phyloP scores from a whole-genome alignment of 1,284 basidiomycete genomes.

The Ganoderma resinaceum region DNA sequence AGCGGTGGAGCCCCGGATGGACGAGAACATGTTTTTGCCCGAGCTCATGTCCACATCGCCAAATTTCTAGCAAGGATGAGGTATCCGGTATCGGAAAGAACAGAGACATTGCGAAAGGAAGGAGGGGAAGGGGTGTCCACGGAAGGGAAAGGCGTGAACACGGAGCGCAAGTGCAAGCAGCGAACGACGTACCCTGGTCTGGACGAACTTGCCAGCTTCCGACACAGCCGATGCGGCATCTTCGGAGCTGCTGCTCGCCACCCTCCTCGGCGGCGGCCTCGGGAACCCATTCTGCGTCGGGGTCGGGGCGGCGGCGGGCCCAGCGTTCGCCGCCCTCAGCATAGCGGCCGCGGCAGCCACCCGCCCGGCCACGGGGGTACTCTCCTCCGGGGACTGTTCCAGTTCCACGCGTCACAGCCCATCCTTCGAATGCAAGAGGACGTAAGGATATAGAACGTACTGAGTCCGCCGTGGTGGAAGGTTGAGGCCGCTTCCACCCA shows the following conservation, averaged over 20 bases:
- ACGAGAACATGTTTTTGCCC: conserved; percentile 55
- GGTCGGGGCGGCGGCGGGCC: conserved; percentile 8
- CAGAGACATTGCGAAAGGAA: background rate
- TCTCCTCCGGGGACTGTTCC: background rate
- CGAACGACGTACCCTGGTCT: conserved; percentile 40
- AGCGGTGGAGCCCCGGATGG: conserved; percentile 49
- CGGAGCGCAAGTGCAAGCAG: background rate
- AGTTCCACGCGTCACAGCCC: background rate
- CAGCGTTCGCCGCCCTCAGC: conserved; percentile 26
- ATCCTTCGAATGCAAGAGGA: background rate
- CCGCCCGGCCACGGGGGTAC: conserved; percentile 29
- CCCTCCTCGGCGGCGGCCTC: conserved; percentile 36
- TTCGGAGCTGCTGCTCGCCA: conserved; percentile 27
- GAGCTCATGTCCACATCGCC: conserved; percentile 67
- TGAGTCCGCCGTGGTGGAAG: conserved; percentile 19
- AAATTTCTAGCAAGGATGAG: conserved; percentile 53
- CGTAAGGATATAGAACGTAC: conserved; percentile 8
- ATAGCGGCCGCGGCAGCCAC: conserved; percentile 41
- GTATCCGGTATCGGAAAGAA: background rate
- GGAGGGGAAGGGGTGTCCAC: background rate
- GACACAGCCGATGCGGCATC: conserved; percentile 20
- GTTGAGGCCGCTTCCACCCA: conserved; percentile 28
- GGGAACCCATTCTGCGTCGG: conserved; percentile 26
- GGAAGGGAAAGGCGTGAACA: background rate
- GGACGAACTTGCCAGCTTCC: conserved; percentile 26